Evolutionary conservation across 202 grass and related monocot species (phyloP).

Genomic region (Hordeum pubiflorum): DNA sequence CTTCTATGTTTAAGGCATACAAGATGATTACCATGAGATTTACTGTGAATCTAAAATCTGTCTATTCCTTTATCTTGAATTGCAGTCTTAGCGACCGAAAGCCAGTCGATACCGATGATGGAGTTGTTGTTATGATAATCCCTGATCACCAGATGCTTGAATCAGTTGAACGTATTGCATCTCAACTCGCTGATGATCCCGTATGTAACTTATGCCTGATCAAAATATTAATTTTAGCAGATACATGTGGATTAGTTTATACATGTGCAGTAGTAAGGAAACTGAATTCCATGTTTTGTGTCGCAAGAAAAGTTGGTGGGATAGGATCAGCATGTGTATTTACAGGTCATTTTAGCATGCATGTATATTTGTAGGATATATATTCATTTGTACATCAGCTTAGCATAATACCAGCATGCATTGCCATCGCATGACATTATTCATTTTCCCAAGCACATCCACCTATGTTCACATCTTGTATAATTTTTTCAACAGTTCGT

Average conservation of each 20-base stretch:
- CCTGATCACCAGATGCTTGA: slow-evolving; percentile 97
- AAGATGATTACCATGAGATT: neutral
- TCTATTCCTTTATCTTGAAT: neutral
- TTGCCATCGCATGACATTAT: neutral
- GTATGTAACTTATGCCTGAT: slow-evolving; percentile 39
- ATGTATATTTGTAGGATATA: neutral
- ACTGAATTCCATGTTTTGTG: neutral
- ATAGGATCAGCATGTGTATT: neutral
- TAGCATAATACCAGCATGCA: neutral
- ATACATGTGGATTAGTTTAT: neutral
- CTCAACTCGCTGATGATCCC: slow-evolving; percentile 68
- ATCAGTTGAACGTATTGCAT: slow-evolving; percentile 64
- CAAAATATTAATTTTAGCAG: neutral
- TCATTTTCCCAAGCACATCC: neutral
- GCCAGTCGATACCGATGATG: slow-evolving; percentile 70
- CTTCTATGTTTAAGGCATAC: neutral
- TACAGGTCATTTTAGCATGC: neutral
- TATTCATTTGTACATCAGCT: neutral
- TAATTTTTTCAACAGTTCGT: neutral
- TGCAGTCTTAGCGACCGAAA: slow-evolving; percentile 82
- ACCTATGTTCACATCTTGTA: neutral
- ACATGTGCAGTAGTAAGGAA: neutral
- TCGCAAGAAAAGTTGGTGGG: slow-evolving; percentile 12
- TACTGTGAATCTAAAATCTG: neutral
- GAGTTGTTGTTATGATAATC: slow-evolving; percentile 83